phyloP scores from a whole-genome alignment of 352 stramenopile species.

The Phytophthora citricola region DNA sequence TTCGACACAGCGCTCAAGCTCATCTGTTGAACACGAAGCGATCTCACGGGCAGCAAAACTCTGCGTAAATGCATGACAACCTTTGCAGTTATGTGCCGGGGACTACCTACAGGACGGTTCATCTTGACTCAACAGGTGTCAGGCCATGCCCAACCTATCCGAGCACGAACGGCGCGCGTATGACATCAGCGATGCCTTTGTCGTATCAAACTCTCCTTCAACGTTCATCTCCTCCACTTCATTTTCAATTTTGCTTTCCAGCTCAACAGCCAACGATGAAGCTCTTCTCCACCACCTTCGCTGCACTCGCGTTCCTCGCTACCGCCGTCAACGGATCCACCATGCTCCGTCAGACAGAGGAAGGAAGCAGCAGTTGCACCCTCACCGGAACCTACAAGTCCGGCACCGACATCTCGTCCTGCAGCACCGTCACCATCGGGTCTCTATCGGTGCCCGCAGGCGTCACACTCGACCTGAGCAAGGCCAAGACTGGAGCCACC shows the following conservation, averaged over 20 bases:
- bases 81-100: conserved; percentile 1
- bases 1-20: neutral
- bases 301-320: neutral
- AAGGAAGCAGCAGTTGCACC: conserved; percentile 21
- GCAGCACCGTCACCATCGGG: conserved; percentile 33
- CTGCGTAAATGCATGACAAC: conserved; percentile 3
- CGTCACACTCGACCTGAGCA: conserved; percentile 32
- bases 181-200: conserved; percentile 6
- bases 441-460: conserved; percentile 15
- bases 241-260: conserved; percentile 8
- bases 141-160: conserved; percentile 11
- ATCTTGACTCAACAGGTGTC: conserved; percentile 3
- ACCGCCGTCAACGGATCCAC: neutral
- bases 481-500: conserved; percentile 31
- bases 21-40: conserved; percentile 5
- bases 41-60: neutral
- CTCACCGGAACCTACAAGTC: conserved; percentile 30
- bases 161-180: neutral
- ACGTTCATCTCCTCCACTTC: neutral
- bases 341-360: conserved; percentile 24
- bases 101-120: neutral
- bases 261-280: conserved; percentile 19
- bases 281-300: conserved; percentile 18
- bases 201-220: neutral
- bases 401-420: conserved; percentile 38